A percentile compares a stretch with the other conserved stretches of the same genome.
Evolutionary conservation across 495 filamentous ascomycete genomes (phyloP).

Genomic region (Ramalina intermedia): DNA sequence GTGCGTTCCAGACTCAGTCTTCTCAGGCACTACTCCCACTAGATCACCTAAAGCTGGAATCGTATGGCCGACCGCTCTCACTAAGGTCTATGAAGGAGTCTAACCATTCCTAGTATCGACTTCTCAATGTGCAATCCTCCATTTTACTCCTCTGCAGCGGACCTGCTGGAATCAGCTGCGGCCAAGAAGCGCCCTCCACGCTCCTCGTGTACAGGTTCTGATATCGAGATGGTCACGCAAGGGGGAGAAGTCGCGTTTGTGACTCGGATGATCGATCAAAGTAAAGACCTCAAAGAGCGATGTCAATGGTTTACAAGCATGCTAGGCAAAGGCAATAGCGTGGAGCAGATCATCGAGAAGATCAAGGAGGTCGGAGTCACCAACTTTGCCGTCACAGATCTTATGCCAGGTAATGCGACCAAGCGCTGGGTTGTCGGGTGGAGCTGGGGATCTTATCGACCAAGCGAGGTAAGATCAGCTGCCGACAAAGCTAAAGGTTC

Average conservation of each 20-base stretch:
- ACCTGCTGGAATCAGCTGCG: conserved; percentile 49
- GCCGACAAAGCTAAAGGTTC: neutral
- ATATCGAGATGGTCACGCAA: conserved; percentile 71
- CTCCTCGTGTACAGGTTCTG: conserved; percentile 68
- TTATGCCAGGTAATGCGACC: conserved; percentile 68
- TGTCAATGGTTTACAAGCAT: conserved; percentile 86
- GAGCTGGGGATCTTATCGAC: conserved; percentile 61
- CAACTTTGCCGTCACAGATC: conserved; percentile 75
- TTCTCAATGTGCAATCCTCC: conserved; percentile 94
- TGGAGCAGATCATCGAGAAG: conserved; percentile 45
- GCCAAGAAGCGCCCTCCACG: conserved; percentile 54
- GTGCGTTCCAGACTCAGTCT: conserved; percentile 37
- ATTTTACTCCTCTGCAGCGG: conserved; percentile 64
- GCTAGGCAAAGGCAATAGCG: conserved; percentile 69
- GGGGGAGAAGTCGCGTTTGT: conserved; percentile 81
- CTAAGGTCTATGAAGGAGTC: neutral
- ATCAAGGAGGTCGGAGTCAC: conserved; percentile 43
- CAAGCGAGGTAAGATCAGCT: conserved; percentile 34
- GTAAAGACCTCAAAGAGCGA: conserved; percentile 38
- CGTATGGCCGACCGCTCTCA: conserved; percentile 18
- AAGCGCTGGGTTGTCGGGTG: conserved; percentile 79
- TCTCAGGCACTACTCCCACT: conserved; percentile 47
- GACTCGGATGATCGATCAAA: conserved; percentile 59
- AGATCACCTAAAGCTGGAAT: conserved; percentile 35
- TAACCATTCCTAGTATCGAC: conserved; percentile 39